Evolutionary conservation across 1,139 yeast genomes (phyloP).

Genomic region (Geotrichum macrosporum): DNA sequence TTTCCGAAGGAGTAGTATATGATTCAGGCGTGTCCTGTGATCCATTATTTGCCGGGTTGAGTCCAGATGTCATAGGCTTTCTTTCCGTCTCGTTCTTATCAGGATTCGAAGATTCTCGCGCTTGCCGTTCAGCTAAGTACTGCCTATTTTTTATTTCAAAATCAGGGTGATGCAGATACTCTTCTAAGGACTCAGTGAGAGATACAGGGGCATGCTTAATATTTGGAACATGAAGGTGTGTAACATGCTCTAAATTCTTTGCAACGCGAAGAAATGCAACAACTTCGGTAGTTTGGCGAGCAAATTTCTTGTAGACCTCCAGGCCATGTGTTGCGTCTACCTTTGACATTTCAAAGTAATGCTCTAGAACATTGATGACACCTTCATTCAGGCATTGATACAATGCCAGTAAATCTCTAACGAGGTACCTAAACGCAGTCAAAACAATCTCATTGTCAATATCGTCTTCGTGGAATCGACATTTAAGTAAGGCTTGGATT

Average conservation of each 20-base stretch:
- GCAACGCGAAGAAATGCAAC: constrained; percentile 85
- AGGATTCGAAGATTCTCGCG: constrained; percentile 29
- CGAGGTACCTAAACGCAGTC: constrained; percentile 80
- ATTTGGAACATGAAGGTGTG: constrained; percentile 89
- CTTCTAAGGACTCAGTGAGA: constrained; percentile 80
- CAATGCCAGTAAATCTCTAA: constrained; percentile 75
- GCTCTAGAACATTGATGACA: constrained; percentile 85
- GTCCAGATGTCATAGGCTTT: too few species aligned
- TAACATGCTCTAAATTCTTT: constrained; percentile 77
- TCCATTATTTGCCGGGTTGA: too few species aligned
- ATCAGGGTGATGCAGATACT: constrained; percentile 80
- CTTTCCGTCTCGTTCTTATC: constrained; percentile 20
- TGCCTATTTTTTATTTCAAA: constrained; percentile 76
- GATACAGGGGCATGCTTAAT: constrained; percentile 98
- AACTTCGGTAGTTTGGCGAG: constrained; percentile 80
- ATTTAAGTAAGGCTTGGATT: constrained; percentile 68
- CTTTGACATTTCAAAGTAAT: constrained; percentile 86
- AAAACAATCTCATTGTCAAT: constrained; percentile 76
- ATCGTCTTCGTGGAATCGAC: constrained; percentile 66
- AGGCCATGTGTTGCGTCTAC: constrained; percentile 84
- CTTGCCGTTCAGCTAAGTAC: constrained; percentile 61
- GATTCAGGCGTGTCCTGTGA: constrained; percentile 15
- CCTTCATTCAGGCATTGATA: constrained; percentile 94
- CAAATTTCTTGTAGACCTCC: constrained; percentile 76
- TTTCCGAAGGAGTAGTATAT: constrained; percentile 28